These are phyloP conservation scores for Nectriaceae sp. DNA, from an alignment of 2,329 filamentous ascomycete species.

Conservation along the genomic window DNA sequence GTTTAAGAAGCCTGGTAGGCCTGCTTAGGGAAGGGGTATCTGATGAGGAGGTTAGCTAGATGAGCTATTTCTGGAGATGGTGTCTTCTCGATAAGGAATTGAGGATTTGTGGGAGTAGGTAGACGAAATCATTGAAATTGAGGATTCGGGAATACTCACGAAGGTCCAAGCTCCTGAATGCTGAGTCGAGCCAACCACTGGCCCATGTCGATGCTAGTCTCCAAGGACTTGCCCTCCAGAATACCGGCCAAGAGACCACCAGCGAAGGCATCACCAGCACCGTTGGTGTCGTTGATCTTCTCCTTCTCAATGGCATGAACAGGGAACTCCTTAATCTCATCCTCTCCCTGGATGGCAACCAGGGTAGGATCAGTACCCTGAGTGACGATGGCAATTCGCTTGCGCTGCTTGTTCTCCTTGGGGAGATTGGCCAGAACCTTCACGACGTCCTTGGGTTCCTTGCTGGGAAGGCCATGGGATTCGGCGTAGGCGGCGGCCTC, in stretches of 20 bases:
- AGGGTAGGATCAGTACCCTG: constrained; percentile 92
- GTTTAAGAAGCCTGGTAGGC: constrained; percentile 58
- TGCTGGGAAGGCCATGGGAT: constrained; percentile 72
- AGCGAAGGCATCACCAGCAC: constrained; percentile 95
- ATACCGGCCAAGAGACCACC: constrained; percentile 91
- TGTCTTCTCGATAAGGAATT: constrained; percentile 7
- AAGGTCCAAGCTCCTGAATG: constrained; percentile 93
- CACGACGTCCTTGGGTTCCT: constrained; percentile 82
- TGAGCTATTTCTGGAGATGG: constrained; percentile 12
- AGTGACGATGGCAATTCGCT: constrained; percentile 87
- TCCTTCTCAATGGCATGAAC: constrained; percentile 77
- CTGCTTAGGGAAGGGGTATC: constrained; percentile 83
- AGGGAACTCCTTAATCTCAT: constrained; percentile 72
- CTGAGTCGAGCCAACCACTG: constrained; percentile 95
- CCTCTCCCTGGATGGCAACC: constrained; percentile 73
- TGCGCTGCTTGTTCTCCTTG: constrained; percentile 86
- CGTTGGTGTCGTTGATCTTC: constrained; percentile 93
- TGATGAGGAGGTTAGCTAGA: constrained; percentile 39
- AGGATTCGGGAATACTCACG: constrained; percentile 62
- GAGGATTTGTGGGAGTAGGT: constrained; percentile 9
- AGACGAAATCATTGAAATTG: constrained; percentile 16
- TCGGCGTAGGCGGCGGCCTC: constrained; percentile 88
- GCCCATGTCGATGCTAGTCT: constrained; percentile 82
- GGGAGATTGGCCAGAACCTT: constrained; percentile 83
- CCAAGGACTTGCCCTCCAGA: constrained; percentile 79